Conservation (phyloP, 2,329 filamentous ascomycete genomes). For the Passalora sequoiae region DNA sequence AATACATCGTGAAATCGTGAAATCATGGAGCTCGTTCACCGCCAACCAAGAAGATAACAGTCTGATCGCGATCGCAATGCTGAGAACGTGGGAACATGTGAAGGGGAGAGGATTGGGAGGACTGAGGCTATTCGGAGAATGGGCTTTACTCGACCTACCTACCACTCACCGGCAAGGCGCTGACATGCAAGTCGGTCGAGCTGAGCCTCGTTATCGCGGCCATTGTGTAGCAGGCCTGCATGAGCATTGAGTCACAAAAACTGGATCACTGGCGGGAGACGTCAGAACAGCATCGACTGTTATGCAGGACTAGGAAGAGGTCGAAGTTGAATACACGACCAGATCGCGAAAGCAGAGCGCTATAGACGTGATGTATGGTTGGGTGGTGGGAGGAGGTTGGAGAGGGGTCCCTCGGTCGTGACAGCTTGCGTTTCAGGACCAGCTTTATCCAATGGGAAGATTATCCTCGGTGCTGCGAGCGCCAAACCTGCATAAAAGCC, state of each 20-base stretch:
- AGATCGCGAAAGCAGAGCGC: slow-evolving; percentile 32
- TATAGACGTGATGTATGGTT: slow-evolving; percentile 31
- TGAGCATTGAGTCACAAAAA: slow-evolving; percentile 26
- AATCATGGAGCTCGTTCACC: slow-evolving; percentile 21
- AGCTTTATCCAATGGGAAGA: slow-evolving; percentile 10
- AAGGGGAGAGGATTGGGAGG: slow-evolving; percentile 11
- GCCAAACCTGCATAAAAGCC: slow-evolving; percentile 9
- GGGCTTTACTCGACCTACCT: slow-evolving; percentile 14
- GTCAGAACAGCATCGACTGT: slow-evolving; percentile 13
- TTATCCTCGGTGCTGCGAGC: slow-evolving; percentile 8
- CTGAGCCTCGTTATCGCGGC: slow-evolving; percentile 14
- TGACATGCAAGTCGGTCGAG: slow-evolving; percentile 6
- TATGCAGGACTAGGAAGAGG: slow-evolving; percentile 17
- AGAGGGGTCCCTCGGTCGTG: slow-evolving; percentile 11
- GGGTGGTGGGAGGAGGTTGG: slow-evolving; percentile 33
- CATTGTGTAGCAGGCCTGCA: slow-evolving; percentile 20
- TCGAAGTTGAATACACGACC: slow-evolving; percentile 27
- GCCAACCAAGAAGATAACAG: slow-evolving; percentile 7
- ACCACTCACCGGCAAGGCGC: slow-evolving; percentile 15
- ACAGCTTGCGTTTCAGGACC: slow-evolving; percentile 15
- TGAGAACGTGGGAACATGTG: slow-evolving; percentile 13
- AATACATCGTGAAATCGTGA: slow-evolving; percentile 22
- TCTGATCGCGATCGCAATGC: slow-evolving; percentile 19
- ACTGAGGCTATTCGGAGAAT: slow-evolving; percentile 20
- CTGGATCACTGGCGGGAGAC: slow-evolving; percentile 18